Base-by-base conservation (phyloP, 2,329 filamentous ascomycete species). In the Colletotrichum costaricense region DNA sequence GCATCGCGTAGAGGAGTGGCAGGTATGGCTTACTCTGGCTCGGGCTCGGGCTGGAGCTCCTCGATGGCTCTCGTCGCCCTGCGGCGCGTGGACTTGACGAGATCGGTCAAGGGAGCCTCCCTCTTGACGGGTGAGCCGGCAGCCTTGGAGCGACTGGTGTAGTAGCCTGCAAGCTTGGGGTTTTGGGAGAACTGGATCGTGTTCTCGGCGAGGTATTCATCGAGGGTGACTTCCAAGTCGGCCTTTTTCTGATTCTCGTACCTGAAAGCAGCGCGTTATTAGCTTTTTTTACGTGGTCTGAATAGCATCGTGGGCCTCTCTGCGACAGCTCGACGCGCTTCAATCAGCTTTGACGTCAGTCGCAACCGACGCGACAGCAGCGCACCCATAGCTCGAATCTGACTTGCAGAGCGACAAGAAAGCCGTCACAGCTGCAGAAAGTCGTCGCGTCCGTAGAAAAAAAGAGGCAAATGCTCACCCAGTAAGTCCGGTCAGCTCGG, bases 141-240 rank as follows among this genome's bases (percentile, higher is more conserved):
- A 63, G 87, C 85, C 78, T 88, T 88, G 77, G 88, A 86, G 81
- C 93, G 92, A 78, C 86, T 89, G 80, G 89, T 90, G 86, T 94
- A 98, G 88, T 95, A 98, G 73, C 93, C 91, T 74, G 88, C 85
- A 80, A 98, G 90, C 68, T 86, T 87, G 67, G 91, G 84, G 76
- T 95, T 90, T 72, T 86, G 86, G 65, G 88, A 86, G 80, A 94
- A 93, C 74, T 87, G 88, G 75, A 89, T 86, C 77, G 90, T 87
- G 84, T 98, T 93, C 75, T 89, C 87, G 76, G 90, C 88, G 58
- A 97, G 89, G 83, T 91, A 92, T 59, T 92, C 88, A 78, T 97
- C 93, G 75, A 97, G 90, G 57, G 89, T 89, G 72, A 88, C 82
- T 80, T 96, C 94, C 73, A 98, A 90, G 62, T 98, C 95, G 76